phyloP scores from a whole-genome alignment of 164 flowering plant genomes.

The grape (Vitis vinifera) region ASM3070453v1 NC_081805.1:2234501-2235000 shows the following conservation, averaged over 20 bases:
- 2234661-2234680: constrained; percentile 19
- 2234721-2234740: constrained; percentile 23
- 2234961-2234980: constrained; percentile 28
- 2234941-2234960: constrained; percentile 24
- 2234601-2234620: constrained; percentile 25
- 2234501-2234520: constrained; percentile 15
- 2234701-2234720: constrained; percentile 15
- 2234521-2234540: constrained; percentile 28
- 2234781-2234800: constrained; percentile 27
- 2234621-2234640: constrained; percentile 19
- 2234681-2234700: constrained; percentile 19
- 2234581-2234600: constrained; percentile 15
- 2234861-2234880: constrained; percentile 35
- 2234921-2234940: constrained; percentile 14
- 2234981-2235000: constrained; percentile 14
- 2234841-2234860: constrained; percentile 24
- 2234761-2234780: constrained; percentile 22
- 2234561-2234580: constrained; percentile 17
- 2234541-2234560: constrained; percentile 21
- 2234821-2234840: constrained; percentile 15
- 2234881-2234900: constrained; percentile 33
- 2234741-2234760: constrained; percentile 17
- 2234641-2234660: constrained; percentile 17
- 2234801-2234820: constrained; percentile 22
- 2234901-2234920: constrained; percentile 26